phyloP scores from a whole-genome alignment of 495 filamentous ascomycete species.

The Tuber indicum region DNA sequence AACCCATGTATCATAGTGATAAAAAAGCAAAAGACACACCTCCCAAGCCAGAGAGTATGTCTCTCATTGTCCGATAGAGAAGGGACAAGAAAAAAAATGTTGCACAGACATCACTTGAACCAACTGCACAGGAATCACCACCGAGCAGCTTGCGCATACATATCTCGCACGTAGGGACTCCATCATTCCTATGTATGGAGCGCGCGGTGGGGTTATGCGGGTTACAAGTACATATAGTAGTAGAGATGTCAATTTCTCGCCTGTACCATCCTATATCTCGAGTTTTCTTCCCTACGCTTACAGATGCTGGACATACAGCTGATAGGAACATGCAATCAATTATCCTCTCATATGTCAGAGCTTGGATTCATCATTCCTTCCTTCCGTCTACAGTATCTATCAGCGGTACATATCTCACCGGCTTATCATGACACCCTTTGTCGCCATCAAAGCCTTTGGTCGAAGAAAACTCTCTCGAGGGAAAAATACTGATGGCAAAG shows the following conservation, averaged over 20 bases:
- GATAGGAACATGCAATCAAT: background rate
- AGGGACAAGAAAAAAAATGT: background rate
- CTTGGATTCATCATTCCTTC: background rate
- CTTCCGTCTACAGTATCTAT: background rate
- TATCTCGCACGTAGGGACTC: background rate
- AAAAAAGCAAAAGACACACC: background rate
- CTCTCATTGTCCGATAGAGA: background rate
- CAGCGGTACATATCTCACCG: background rate
- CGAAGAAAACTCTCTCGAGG: too few relatives aligned
- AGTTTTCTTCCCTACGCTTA: background rate
- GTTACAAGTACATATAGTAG: background rate
- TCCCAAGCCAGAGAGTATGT: background rate
- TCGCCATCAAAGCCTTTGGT: too few relatives aligned
- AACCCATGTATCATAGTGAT: background rate
- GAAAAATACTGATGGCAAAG: background rate
- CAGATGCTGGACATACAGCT: background rate
- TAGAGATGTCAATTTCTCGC: background rate
- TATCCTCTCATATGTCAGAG: background rate
- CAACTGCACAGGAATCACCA: background rate
- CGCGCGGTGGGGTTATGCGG: background rate
- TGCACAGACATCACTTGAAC: background rate
- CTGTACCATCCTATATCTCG: background rate
- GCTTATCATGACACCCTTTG: background rate
- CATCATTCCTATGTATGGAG: background rate
- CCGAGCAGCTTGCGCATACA: background rate